Conservation (phyloP, 768 basidiomycete genomes). For the Pisolithus albus region DNA sequence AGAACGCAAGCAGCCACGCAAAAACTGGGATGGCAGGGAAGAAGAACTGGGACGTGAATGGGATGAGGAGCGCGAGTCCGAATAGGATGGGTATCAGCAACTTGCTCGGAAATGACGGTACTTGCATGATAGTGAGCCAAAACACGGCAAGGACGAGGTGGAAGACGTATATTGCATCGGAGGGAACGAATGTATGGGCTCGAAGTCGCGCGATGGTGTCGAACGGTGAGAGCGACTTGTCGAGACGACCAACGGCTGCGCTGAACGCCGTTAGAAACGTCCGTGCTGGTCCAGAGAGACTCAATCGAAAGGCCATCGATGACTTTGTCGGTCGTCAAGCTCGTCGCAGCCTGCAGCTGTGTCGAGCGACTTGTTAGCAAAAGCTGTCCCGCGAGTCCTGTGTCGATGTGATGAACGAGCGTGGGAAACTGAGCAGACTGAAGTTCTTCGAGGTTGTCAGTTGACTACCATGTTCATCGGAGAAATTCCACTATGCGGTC, state of each 20-base stretch:
- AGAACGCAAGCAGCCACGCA: slow-evolving; percentile 81
- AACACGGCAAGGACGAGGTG: slow-evolving; percentile 57
- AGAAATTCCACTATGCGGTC: no score
- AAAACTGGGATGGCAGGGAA: slow-evolving; percentile 83
- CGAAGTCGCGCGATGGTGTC: slow-evolving; percentile 57
- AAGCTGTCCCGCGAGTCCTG: no score
- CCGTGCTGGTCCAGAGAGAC: slow-evolving; percentile 3
- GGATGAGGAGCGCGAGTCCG: slow-evolving; percentile 62
- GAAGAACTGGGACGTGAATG: slow-evolving; percentile 88
- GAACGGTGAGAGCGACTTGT: slow-evolving; percentile 68
- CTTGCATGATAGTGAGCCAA: slow-evolving; percentile 69
- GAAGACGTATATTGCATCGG: slow-evolving; percentile 59
- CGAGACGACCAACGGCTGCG: slow-evolving; percentile 59
- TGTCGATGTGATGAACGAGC: no score
- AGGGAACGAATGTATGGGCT: slow-evolving; percentile 46
- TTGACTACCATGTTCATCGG: no score
- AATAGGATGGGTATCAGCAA: slow-evolving; percentile 73
- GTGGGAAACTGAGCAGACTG: no score
- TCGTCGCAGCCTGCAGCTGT: no score
- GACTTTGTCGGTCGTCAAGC: no score
- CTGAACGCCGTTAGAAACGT: slow-evolving; percentile 40
- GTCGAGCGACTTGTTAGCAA: no score
- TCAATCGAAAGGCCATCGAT: slow-evolving; percentile 5
- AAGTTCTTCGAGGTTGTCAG: no score
- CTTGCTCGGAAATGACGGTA: slow-evolving; percentile 65